Evolutionary conservation across 345 rosid genomes (phyloP), one percentile per base, ranked within the genome.

Genomic region (Orychophragmus violaceus): DNA sequence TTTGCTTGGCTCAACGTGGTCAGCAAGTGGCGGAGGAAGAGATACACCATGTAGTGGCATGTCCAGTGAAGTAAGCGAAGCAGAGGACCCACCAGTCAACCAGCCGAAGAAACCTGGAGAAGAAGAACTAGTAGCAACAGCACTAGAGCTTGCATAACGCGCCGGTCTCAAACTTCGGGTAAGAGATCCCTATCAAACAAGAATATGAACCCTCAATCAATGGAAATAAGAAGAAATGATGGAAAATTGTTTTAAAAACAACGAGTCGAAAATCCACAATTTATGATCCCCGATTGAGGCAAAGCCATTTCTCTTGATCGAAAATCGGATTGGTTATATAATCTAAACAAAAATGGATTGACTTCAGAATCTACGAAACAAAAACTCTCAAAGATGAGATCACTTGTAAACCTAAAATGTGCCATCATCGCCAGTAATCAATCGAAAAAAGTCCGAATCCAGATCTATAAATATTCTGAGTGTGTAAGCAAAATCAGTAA

Each of bases 1-100:
- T 66, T 78, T 82, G 77, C 86, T 80, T 4, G 90, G 90, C 76
- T 84, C 85, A 2, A 85, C 80, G 24, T 68, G 76, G 77, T 88
- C 97, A 12, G 95, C 81, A 1, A 90, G 70, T 0, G 83, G 29
- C 1, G 86, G 82, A 4, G 89, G 94, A 42, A 79, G 75, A 3
- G 85, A 67, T 30, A 90, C 76, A 1, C 90, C 88, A 8, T 76
- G 74, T 41, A 90, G 79, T 1, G 90, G 89, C 25, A 79, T 75
- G 39, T 82, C 80, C 63, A 93, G 61, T 33, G 91, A 75, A 66
- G 89, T 77, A 70, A 83, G 79, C 32, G 83, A 53, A 42, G 61
- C 57, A 33, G 83, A 62, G 1, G 68, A 63, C 2, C 76, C 89
- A 5, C 94, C 96, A 12, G 74, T 78, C 53, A 91, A 63, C 89